Conservation (phyloP, 148 eudicot species). For the Vaccinium myrtillus region DNA sequence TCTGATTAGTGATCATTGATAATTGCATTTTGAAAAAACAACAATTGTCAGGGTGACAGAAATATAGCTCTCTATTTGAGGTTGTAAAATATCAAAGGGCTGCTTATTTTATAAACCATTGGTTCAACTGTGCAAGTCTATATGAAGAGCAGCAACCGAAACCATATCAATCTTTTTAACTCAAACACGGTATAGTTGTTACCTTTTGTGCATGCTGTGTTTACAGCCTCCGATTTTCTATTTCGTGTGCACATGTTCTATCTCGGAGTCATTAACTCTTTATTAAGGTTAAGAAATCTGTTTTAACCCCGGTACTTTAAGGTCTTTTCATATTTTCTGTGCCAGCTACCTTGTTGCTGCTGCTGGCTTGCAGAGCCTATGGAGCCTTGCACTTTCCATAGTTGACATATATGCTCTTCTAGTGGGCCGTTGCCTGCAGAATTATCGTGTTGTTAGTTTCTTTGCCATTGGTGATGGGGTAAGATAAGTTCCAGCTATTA, state of each 20-base stretch:
- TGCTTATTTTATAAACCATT: background rate
- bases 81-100: background rate
- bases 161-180: background rate
- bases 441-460: constrained; percentile 47
- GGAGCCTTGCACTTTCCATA: constrained; percentile 71
- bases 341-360: constrained; percentile 87
- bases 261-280: background rate
- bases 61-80: background rate
- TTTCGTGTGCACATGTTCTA: background rate
- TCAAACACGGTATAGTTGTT: background rate
- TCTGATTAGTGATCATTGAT: too few species aligned
- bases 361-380: constrained; percentile 72
- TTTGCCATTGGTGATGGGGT: constrained; percentile 91
- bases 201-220: background rate
- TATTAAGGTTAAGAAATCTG: background rate
- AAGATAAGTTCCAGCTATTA: constrained; percentile 21
- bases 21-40: background rate
- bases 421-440: constrained; percentile 69
- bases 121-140: background rate
- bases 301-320: background rate
- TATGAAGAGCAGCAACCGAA: background rate
- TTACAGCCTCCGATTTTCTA: background rate
- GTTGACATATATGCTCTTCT: constrained; percentile 65
- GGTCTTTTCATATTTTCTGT: constrained; percentile 5
- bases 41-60: background rate